Evolutionary conservation across 2,329 filamentous ascomycete genomes (phyloP), one percentile per base, ranked within the genome.

Genomic region (Neocucurbitaria cava): DNA sequence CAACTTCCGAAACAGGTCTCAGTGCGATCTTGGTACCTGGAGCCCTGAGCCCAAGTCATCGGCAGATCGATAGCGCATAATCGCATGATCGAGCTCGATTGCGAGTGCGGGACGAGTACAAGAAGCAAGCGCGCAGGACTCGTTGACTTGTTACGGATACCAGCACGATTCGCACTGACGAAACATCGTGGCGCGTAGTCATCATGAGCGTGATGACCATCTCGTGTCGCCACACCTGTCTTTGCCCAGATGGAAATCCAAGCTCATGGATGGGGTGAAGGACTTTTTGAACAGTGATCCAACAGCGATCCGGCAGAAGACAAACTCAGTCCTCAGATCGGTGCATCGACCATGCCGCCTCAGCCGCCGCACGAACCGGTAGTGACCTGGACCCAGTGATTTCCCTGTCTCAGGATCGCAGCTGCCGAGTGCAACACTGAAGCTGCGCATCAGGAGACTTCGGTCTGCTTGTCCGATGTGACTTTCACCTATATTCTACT

Each of bases 1-100:
- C 36, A 20, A 35, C 30, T 26, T 46, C 8, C 49, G 42, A 42
- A 46, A 53, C 54, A 54, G 44, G 49, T 51, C 33, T 54, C 46
- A 51, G 50, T 18, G 35, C 3, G 30, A 26, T 31, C 23, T 36
- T 36, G 28, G 43, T 46, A 36, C 43, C 43, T 46, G 43, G 20
- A 33, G 15, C 2, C 4, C 24, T 36, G 43, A 46, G 8, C 31
- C 28, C 43, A 33, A 3, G 13, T 30, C 6, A n/a, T 5, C 9
- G 17, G 41, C 24, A 30, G 23, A 18, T 43, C 41, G 41, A 30
- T 43, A 43, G n/a, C 15, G 41, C 41, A 43, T 18, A 30, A 18
- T 17, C n/a, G 41, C 41, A 43, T 43, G n/a, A 42, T 42, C 21
- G 18, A 26, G 24, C 9, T 35, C 13, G 5, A 43, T 15, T 23